These are phyloP conservation scores for Volvox carteri DNA, from an alignment of 163 green algal species.

Conservation along the genomic window DNA sequence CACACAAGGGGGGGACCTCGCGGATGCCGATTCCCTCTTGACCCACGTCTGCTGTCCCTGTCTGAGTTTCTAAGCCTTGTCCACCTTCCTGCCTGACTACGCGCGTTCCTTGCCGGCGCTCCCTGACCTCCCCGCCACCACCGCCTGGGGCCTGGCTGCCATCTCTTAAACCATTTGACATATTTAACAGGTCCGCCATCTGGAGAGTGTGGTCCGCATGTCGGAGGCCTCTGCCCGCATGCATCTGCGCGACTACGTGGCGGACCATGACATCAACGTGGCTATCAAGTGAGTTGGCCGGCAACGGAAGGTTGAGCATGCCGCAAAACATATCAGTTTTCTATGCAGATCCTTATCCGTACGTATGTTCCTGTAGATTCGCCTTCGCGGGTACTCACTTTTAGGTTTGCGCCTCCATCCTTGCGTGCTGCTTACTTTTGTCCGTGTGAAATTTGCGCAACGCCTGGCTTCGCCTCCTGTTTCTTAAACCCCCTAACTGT, in stretches of 20 bases:
- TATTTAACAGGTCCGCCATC: constrained; percentile 78
- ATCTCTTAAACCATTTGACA: no score
- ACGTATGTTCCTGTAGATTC: no score
- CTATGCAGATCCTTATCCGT: no score
- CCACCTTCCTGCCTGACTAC: background rate
- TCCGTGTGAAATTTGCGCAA: no score
- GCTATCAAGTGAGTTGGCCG: constrained; percentile 68
- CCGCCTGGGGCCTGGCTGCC: no score
- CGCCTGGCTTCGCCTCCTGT: no score
- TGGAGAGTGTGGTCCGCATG: constrained; percentile 99
- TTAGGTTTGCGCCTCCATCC: no score
- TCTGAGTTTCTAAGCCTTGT: background rate
- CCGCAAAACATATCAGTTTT: no score
- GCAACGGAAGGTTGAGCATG: no score
- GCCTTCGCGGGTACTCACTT: no score
- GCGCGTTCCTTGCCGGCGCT: background rate
- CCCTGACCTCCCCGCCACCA: background rate
- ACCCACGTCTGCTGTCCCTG: background rate
- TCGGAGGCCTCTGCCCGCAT: constrained; percentile 95
- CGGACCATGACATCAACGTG: constrained; percentile 89
- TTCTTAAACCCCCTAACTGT: no score
- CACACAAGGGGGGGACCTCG: background rate
- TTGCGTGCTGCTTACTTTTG: no score
- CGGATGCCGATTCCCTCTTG: background rate
- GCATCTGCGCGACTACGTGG: constrained; percentile 94